These are phyloP conservation scores for Laguncularia racemosa DNA, from an alignment of 345 rosid species.

Conservation along the genomic window DNA sequence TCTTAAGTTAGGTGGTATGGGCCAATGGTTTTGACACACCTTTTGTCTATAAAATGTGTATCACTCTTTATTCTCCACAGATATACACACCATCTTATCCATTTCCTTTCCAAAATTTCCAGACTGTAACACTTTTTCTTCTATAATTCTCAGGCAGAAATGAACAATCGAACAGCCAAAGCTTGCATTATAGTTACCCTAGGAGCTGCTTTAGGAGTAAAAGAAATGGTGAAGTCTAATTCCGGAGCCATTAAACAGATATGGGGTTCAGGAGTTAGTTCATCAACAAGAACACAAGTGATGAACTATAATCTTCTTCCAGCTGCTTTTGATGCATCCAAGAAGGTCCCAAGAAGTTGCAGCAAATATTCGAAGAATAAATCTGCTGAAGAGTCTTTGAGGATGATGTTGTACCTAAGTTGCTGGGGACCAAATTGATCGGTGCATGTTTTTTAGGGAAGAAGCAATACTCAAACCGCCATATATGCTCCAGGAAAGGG, in stretches of 20 bases:
- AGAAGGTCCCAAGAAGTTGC: not conserved
- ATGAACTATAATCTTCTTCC: not conserved
- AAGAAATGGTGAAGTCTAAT: conserved; percentile 11
- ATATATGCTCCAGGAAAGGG: too few relatives aligned
- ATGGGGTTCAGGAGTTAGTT: conserved; percentile 2
- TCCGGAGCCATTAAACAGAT: conserved; percentile 6
- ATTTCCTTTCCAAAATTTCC: too few relatives aligned
- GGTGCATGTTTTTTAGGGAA: not conserved
- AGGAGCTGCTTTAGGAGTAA: conserved; percentile 14
- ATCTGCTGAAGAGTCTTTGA: conserved; percentile 14
- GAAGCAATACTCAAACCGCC: too few relatives aligned
- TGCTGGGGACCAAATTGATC: conserved; percentile 19
- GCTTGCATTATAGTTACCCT: conserved; percentile 15
- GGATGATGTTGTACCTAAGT: conserved; percentile 20
- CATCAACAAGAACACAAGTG: conserved; percentile 3
- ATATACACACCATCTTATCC: too few relatives aligned
- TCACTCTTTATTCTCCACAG: too few relatives aligned
- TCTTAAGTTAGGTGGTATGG: conserved; percentile 1
- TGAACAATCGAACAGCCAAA: conserved; percentile 2
- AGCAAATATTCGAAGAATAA: not conserved
- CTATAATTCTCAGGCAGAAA: not conserved
- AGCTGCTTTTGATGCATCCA: not conserved
- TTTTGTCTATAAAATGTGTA: too few relatives aligned
- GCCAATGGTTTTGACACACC: conserved; percentile 7
- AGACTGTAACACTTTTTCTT: too few relatives aligned